Evolutionary conservation across 768 basidiomycete genomes (phyloP).

Genomic region (Tremella mesenterica): DNA sequence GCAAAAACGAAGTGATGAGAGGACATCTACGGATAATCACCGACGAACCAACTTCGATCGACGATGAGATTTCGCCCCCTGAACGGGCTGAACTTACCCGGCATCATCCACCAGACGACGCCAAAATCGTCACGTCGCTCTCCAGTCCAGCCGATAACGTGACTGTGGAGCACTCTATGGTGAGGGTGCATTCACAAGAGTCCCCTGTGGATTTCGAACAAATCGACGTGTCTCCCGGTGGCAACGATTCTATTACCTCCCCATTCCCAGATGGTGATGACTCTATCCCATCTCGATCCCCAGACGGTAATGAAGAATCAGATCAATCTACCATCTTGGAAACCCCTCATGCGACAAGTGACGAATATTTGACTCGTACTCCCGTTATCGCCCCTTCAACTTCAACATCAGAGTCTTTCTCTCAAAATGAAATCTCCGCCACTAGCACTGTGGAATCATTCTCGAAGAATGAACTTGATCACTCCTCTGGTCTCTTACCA

Average conservation of each 20-base stretch:
- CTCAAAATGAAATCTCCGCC: background rate
- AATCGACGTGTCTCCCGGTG: background rate
- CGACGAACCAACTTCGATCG: too few relatives aligned
- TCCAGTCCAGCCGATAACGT: background rate
- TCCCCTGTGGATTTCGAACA: background rate
- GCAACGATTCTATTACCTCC: background rate
- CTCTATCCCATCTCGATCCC: too few relatives aligned
- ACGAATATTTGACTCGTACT: constrained; percentile 1
- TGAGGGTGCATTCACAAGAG: too few relatives aligned
- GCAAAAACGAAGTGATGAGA: too few relatives aligned
- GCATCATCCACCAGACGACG: background rate
- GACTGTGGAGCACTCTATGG: too few relatives aligned
- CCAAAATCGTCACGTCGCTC: background rate
- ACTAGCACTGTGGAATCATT: background rate
- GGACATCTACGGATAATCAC: too few relatives aligned
- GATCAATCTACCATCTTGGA: constrained; percentile 16
- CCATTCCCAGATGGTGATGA: too few relatives aligned
- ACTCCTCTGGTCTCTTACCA: background rate
- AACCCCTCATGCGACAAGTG: constrained; percentile 5
- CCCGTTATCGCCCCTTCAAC: background rate
- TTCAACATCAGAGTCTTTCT: background rate
- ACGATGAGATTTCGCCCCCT: too few relatives aligned
- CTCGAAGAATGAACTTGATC: too few relatives aligned
- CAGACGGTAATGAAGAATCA: background rate
- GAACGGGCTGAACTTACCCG: background rate